Percentiles rank a stretch among this genome's conserved stretches.
Conservation (phyloP, 1,139 yeast species). For the Candida sanyaensis region DNA sequence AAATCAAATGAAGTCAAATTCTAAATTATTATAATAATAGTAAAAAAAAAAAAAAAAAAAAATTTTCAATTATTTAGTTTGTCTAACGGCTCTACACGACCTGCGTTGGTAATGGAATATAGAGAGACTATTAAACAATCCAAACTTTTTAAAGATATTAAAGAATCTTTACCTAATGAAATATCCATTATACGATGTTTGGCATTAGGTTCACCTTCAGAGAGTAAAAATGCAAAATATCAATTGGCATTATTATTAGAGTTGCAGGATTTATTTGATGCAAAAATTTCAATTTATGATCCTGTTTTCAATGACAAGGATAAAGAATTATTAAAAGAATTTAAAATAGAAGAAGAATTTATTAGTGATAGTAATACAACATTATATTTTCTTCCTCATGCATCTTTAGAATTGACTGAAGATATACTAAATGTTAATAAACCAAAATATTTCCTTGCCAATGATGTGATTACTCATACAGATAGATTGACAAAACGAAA, state of each 20-base stretch:
- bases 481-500: constrained; percentile 47
- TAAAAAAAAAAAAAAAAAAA: not conserved
- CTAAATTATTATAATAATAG: not conserved
- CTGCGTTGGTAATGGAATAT: constrained; percentile 1
- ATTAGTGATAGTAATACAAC: constrained; percentile 24
- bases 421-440: constrained; percentile 28
- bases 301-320: constrained; percentile 61
- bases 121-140: constrained; percentile 21
- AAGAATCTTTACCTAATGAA: constrained; percentile 4
- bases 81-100: not conserved
- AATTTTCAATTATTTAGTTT: not conserved
- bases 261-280: constrained; percentile 26
- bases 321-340: constrained; percentile 23
- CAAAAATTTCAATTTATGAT: constrained; percentile 56
- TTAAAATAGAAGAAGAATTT: constrained; percentile 24
- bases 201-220: constrained; percentile 70
- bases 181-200: constrained; percentile 55
- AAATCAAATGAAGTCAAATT: not conserved
- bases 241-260: constrained; percentile 60
- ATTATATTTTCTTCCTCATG: constrained; percentile 71
- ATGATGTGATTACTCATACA: constrained; percentile 52
- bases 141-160: constrained; percentile 23
- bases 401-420: constrained; percentile 63
- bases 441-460: constrained; percentile 47
- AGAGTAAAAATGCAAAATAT: constrained; percentile 57